Evolutionary conservation across 495 filamentous ascomycete species (phyloP).

Genomic region (Amniculicola lignicola): DNA sequence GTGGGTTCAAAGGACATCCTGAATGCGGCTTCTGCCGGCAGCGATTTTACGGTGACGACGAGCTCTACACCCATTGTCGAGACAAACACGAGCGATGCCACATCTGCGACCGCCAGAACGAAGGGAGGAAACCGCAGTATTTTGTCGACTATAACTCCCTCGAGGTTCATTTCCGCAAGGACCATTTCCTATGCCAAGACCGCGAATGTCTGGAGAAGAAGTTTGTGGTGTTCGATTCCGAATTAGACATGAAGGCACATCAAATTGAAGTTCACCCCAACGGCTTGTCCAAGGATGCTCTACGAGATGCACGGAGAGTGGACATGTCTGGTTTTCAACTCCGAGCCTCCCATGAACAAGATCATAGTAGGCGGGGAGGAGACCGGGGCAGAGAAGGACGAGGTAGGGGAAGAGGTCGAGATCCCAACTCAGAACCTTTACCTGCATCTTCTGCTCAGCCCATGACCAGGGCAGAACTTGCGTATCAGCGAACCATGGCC

Average conservation of each 20-base stretch:
- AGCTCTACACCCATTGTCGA: constrained; percentile 87
- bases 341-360: constrained; percentile 64
- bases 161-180: constrained; percentile 78
- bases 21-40: constrained; percentile 89
- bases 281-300: constrained; percentile 74
- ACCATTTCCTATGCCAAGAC: constrained; percentile 84
- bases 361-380: constrained; percentile 52
- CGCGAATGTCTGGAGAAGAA: constrained; percentile 92
- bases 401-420: constrained; percentile 63
- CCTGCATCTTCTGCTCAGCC: constrained; percentile 79
- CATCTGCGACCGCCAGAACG: constrained; percentile 76
- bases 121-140: constrained; percentile 74
- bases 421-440: constrained; percentile 75
- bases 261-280: constrained; percentile 74
- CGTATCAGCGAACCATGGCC: constrained; percentile 89
- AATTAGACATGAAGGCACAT: constrained; percentile 90
- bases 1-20: constrained; percentile 93
- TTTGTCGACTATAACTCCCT: constrained; percentile 82
- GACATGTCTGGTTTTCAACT: constrained; percentile 84
- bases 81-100: constrained; percentile 93
- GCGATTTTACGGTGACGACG: constrained; percentile 93
- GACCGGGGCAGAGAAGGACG: constrained; percentile 56
- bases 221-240: constrained; percentile 92
- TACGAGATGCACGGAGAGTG: constrained; percentile 79
- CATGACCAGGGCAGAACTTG: constrained; percentile 79